These are phyloP conservation scores for Sphagnum tenellum DNA, from an alignment of 225 moss, liverwort and hornwort species.

Conservation along the genomic window DNA sequence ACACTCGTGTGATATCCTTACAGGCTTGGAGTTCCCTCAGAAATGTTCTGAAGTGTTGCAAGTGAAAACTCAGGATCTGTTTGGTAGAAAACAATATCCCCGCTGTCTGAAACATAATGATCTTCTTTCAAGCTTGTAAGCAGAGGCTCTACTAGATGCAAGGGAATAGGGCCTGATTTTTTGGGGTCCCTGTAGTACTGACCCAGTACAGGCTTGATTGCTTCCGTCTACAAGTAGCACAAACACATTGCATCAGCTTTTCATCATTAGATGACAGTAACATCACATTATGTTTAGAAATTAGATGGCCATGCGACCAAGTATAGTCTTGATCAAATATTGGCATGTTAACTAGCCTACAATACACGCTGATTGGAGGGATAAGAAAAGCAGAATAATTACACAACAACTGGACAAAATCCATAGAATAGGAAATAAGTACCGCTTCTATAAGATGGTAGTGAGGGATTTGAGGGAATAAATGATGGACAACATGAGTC, in stretches of 20 bases:
- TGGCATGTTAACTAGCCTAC: no score
- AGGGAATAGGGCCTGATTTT: conserved; percentile 65
- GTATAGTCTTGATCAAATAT: no score
- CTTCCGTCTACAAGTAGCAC: conserved; percentile 47
- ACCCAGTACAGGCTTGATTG: conserved; percentile 76
- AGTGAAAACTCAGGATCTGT: conserved; percentile 18
- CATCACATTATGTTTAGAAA: no score
- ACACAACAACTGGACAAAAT: no score
- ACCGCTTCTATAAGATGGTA: conserved; percentile 77
- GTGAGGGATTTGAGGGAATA: conserved; percentile 97
- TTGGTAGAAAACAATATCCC: conserved; percentile 63
- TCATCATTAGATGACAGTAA: no score
- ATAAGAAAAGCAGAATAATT: no score
- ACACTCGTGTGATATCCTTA: no score
- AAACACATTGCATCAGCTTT: no score
- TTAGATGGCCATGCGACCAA: no score
- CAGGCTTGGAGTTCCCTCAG: no score
- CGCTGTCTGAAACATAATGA: conserved; percentile 62
- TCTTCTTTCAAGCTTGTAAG: conserved; percentile 60
- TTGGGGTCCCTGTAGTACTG: conserved; percentile 77
- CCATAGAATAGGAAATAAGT: conserved; percentile 1
- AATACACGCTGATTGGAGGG: no score
- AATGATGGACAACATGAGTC: conserved; percentile 85
- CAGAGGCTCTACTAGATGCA: conserved; percentile 47
- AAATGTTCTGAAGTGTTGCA: no score